Percentiles rank a stretch among this genome's conserved stretches.
phyloP scores from a whole-genome alignment of 2,329 filamentous ascomycete genomes.

The Atkinsonella hypoxylon region DNA sequence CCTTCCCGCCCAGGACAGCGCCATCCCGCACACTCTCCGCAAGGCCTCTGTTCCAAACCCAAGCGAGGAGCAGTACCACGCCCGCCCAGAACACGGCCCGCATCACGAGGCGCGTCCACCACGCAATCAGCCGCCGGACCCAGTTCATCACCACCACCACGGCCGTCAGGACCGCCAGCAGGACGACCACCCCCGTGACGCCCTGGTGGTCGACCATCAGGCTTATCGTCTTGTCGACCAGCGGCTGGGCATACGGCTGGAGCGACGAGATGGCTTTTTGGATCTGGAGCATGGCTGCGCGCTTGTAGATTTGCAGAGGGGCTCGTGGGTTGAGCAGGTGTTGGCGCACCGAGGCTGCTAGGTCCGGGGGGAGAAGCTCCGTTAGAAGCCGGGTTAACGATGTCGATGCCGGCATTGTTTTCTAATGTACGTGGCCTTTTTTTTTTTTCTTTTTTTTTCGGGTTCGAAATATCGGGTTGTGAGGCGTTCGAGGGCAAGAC shows the following conservation, averaged over 20 bases:
- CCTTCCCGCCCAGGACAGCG: constrained; percentile 28
- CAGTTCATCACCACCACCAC: constrained; percentile 58
- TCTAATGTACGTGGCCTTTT: no score
- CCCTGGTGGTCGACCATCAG: constrained; percentile 24
- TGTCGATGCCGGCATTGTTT: constrained; percentile 20
- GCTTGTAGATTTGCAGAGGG: constrained; percentile 29
- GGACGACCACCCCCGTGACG: constrained; percentile 19
- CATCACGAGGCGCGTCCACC: constrained; percentile 59
- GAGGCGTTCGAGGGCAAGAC: no score
- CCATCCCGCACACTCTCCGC: constrained; percentile 52
- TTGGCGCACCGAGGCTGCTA: constrained; percentile 30
- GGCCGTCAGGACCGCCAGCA: constrained; percentile 30
- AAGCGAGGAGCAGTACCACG: constrained; percentile 40
- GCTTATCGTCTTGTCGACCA: constrained; percentile 27
- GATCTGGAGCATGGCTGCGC: constrained; percentile 20
- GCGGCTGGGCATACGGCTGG: constrained; percentile 29
- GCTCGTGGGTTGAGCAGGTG: constrained; percentile 35
- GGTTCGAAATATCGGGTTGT: no score
- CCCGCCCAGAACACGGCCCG: constrained; percentile 52
- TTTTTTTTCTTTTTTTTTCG: no score
- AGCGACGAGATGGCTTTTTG: constrained; percentile 19
- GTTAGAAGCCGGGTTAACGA: constrained; percentile 24
- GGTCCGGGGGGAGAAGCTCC: constrained; percentile 32
- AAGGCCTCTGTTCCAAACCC: constrained; percentile 53
- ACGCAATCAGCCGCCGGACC: constrained; percentile 60